A percentile compares a stretch with the other conserved stretches of the same genome.
Conservation (phyloP, 1,139 yeast genomes). For the Schizosaccharomyces versatilis region DNA sequence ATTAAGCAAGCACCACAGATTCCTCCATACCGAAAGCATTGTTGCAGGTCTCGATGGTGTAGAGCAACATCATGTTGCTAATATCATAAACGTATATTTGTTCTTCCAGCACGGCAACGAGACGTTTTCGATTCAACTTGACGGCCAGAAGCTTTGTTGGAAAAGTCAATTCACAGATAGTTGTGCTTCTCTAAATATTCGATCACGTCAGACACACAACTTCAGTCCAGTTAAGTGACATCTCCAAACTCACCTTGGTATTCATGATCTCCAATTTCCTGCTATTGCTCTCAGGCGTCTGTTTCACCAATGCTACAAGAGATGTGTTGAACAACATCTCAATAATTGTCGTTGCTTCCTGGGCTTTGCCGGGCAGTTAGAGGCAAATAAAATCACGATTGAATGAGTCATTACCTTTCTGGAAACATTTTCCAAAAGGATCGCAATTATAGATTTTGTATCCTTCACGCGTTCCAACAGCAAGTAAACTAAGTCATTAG, state of each 20-base stretch:
- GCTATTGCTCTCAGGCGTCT: slow-evolving; percentile 45
- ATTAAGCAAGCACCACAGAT: background rate
- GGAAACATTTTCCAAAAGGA: slow-evolving; percentile 69
- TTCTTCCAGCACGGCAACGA: slow-evolving; percentile 58
- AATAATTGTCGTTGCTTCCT: slow-evolving; percentile 46
- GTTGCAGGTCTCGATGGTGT: slow-evolving; percentile 50
- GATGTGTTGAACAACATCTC: slow-evolving; percentile 88
- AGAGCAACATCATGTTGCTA: slow-evolving; percentile 63
- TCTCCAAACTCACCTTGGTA: slow-evolving; percentile 30
- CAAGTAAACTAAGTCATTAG: slow-evolving; percentile 35
- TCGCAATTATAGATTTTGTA: slow-evolving; percentile 71
- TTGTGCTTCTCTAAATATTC: slow-evolving; percentile 24
- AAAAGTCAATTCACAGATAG: slow-evolving; percentile 71
- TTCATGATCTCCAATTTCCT: slow-evolving; percentile 61
- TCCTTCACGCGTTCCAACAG: slow-evolving; percentile 59
- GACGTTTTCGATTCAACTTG: slow-evolving; percentile 48
- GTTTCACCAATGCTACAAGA: slow-evolving; percentile 67
- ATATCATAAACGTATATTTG: slow-evolving; percentile 81
- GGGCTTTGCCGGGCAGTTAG: background rate
- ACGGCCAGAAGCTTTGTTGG: slow-evolving; percentile 66
- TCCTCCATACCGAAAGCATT: background rate
- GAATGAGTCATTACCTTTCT: slow-evolving; percentile 19
- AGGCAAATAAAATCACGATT: background rate
- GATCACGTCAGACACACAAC: background rate
- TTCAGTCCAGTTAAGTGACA: background rate